Percentiles rank a stretch among this genome's conserved stretches.
These are phyloP conservation scores for Penicillium desertorum DNA, from an alignment of 495 filamentous ascomycete species.

Conservation along the genomic window DNA sequence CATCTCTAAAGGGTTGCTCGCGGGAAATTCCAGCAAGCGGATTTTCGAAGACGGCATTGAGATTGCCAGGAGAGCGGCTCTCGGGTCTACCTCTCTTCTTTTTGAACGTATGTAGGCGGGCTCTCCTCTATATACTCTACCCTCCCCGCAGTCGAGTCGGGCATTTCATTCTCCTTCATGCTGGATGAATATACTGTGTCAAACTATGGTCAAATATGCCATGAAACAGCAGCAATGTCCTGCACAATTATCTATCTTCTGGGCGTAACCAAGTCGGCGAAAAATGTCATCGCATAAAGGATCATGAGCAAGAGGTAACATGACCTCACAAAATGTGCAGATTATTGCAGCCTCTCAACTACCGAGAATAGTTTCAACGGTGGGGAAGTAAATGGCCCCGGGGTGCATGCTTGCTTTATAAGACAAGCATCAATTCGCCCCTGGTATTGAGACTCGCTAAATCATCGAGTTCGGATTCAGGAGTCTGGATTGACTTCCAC, in stretches of 20 bases:
- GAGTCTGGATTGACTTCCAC: background rate
- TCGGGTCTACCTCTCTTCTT: slow-evolving; percentile 20
- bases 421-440: background rate
- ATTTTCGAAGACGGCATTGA: slow-evolving; percentile 47
- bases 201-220: background rate
- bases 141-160: slow-evolving; percentile 2
- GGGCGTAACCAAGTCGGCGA: background rate
- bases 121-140: slow-evolving; percentile 8
- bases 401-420: slow-evolving; percentile 3
- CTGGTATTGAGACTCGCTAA: background rate
- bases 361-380: background rate
- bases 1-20: slow-evolving; percentile 48
- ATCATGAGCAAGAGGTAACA: background rate
- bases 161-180: slow-evolving; percentile 15
- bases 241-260: background rate
- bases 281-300: background rate
- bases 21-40: slow-evolving; percentile 51
- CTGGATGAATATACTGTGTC: background rate
- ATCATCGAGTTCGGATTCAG: background rate
- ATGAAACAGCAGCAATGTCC: too few species aligned
- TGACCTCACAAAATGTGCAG: background rate
- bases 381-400: background rate
- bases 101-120: slow-evolving; percentile 11
- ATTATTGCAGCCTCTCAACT: background rate
- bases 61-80: slow-evolving; percentile 15